Evolutionary conservation across 805 yeast genomes (phyloP).

Genomic region (Isabelozyma gotoi): DNA sequence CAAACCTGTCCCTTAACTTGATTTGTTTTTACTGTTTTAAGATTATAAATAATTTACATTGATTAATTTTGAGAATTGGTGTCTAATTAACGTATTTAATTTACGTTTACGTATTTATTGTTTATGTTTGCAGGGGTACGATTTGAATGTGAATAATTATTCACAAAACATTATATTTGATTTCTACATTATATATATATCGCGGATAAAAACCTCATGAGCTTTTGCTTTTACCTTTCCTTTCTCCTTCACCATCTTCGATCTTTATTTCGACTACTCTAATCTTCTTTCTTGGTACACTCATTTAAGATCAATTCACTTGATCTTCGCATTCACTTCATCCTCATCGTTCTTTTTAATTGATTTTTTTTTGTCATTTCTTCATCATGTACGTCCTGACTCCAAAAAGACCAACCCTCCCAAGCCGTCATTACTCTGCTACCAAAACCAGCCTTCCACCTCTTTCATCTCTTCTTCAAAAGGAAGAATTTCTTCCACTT

Average conservation of each 20-base stretch:
- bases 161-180: too few species aligned
- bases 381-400: slow-evolving; percentile 26
- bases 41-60: background rate
- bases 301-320: too few species aligned
- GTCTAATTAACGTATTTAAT: background rate
- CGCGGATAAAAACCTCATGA: background rate
- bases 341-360: background rate
- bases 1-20: background rate
- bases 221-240: background rate
- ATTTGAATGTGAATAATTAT: background rate
- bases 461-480: slow-evolving; percentile 19
- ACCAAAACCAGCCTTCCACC: slow-evolving; percentile 39
- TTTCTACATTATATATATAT: background rate
- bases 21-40: background rate
- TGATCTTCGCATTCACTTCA: background rate
- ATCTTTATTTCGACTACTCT: too few species aligned
- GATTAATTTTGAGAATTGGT: background rate
- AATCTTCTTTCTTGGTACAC: too few species aligned
- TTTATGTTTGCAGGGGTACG: background rate
- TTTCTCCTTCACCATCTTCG: background rate
- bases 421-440: slow-evolving; percentile 14
- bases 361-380: slow-evolving; percentile 1
- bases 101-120: background rate
- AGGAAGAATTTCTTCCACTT: slow-evolving; percentile 1
- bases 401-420: slow-evolving; percentile 32